Conservation (phyloP, 2,329 filamentous ascomycete genomes). For the Juglanconis sp. region DNA sequence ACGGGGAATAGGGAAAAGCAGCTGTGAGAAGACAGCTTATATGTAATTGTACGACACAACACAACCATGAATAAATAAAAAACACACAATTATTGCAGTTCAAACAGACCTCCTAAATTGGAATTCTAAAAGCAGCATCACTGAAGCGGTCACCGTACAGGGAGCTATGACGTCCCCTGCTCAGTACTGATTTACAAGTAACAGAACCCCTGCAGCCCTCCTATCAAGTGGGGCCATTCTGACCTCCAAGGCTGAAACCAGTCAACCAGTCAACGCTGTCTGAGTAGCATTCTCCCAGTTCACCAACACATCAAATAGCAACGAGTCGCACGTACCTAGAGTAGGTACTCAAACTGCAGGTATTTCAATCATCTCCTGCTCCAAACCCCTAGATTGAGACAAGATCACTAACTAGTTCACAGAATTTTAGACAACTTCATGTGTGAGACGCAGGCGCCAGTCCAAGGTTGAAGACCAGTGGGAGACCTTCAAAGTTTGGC, state of each 20-base stretch:
- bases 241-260: not conserved
- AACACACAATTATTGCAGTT: too few relatives aligned
- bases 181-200: not conserved
- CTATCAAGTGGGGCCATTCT: not conserved
- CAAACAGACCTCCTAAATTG: too few relatives aligned
- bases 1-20: conserved; percentile 52
- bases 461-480: too few relatives aligned
- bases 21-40: conserved; percentile 27
- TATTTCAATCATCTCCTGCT: not conserved
- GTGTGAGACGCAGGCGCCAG: not conserved
- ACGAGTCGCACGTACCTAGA: not conserved
- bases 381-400: not conserved
- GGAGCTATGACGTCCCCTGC: not conserved
- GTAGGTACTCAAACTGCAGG: not conserved
- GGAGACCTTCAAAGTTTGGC: not conserved
- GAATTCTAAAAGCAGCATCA: too few relatives aligned
- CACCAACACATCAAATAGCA: not conserved
- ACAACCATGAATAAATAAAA: not conserved
- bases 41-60: not conserved
- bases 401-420: not conserved
- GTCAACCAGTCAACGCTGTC: too few relatives aligned
- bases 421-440: not conserved
- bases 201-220: not conserved
- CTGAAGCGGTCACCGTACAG: not conserved
- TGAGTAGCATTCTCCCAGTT: too few relatives aligned